Percentiles rank a stretch among this genome's conserved stretches.
Conservation (phyloP, 1,284 basidiomycete genomes). For the Malassezia vespertilionis region DNA sequence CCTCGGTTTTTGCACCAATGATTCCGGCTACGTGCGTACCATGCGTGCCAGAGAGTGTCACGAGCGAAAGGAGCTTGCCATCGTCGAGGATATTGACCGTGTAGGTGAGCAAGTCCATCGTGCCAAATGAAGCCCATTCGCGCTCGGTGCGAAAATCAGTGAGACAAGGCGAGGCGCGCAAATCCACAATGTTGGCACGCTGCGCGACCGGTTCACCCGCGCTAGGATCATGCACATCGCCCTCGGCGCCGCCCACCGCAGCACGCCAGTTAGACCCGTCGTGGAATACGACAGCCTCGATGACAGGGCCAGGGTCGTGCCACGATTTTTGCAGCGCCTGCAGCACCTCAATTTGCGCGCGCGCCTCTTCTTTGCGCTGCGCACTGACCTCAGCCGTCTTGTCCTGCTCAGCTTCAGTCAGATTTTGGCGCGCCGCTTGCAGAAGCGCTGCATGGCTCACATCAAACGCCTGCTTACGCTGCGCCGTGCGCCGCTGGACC, state of each 20-base stretch:
- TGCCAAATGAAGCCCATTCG: conserved; percentile 43
- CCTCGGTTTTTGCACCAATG: conserved; percentile 39
- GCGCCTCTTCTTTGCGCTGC: conserved; percentile 36
- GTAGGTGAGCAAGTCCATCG: conserved; percentile 46
- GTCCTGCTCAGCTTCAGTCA: conserved; percentile 22
- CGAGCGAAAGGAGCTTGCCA: conserved; percentile 36
- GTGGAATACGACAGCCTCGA: conserved; percentile 46
- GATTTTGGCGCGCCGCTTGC: conserved; percentile 29
- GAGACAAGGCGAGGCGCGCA: conserved; percentile 29
- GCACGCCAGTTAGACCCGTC: conserved; percentile 47
- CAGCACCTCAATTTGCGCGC: conserved; percentile 36
- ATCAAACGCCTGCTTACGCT: conserved; percentile 40
- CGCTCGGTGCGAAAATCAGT: conserved; percentile 45
- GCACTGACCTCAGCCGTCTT: conserved; percentile 11
- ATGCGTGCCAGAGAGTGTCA: conserved; percentile 44
- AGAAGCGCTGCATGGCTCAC: conserved; percentile 39
- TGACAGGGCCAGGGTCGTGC: conserved; percentile 42
- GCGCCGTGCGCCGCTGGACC: conserved; percentile 33
- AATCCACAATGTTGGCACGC: conserved; percentile 27
- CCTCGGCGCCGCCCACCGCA: conserved; percentile 46
- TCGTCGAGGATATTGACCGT: conserved; percentile 43
- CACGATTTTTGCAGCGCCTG: conserved; percentile 38
- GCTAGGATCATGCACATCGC: conserved; percentile 32
- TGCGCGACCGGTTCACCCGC: conserved; percentile 27
- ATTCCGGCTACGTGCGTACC: conserved; percentile 48